Evolutionary conservation across 2,329 filamentous ascomycete species (phyloP).

Genomic region (Talaromyces sp.): DNA sequence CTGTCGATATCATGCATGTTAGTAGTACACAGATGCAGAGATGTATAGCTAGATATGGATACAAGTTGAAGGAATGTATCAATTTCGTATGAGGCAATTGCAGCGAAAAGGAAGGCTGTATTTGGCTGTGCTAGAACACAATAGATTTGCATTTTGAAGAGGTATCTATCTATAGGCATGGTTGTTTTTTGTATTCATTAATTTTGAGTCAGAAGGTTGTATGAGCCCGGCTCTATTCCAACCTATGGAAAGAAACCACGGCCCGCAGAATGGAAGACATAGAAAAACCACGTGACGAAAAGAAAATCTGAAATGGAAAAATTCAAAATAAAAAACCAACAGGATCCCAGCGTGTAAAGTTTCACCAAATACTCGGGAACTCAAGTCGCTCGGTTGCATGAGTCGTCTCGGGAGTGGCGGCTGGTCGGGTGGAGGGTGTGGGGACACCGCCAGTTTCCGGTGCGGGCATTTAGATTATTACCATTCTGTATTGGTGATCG

Average conservation of each 20-base stretch:
- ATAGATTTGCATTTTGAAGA: slow-evolving; percentile 8
- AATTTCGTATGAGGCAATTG: too few relatives aligned
- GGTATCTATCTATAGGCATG: slow-evolving; percentile 21
- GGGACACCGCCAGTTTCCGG: slow-evolving; percentile 5
- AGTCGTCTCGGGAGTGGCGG: slow-evolving; percentile 6
- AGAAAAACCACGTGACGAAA: not conserved
- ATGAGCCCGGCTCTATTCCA: slow-evolving; percentile 17
- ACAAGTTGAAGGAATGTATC: too few relatives aligned
- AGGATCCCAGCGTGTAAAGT: not conserved
- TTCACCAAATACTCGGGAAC: not conserved
- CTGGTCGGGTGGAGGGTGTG: slow-evolving; percentile 3
- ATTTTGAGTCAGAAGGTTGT: not conserved
- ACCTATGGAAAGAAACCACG: slow-evolving; percentile 5
- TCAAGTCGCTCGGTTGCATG: slow-evolving; percentile 1
- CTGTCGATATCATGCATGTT: too few relatives aligned
- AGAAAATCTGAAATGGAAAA: not conserved
- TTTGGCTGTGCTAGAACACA: not conserved
- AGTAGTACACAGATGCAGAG: too few relatives aligned
- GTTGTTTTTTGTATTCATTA: not conserved
- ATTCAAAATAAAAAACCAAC: slow-evolving; percentile 2
- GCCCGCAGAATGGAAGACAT: slow-evolving; percentile 4
- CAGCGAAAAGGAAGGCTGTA: too few relatives aligned
- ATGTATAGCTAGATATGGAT: too few relatives aligned
- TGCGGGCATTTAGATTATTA: slow-evolving; percentile 8
- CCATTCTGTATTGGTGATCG: slow-evolving; percentile 11